Evolutionary conservation across 2,329 filamentous ascomycete species (phyloP).

Genomic region (Exserohilum turcica): DNA sequence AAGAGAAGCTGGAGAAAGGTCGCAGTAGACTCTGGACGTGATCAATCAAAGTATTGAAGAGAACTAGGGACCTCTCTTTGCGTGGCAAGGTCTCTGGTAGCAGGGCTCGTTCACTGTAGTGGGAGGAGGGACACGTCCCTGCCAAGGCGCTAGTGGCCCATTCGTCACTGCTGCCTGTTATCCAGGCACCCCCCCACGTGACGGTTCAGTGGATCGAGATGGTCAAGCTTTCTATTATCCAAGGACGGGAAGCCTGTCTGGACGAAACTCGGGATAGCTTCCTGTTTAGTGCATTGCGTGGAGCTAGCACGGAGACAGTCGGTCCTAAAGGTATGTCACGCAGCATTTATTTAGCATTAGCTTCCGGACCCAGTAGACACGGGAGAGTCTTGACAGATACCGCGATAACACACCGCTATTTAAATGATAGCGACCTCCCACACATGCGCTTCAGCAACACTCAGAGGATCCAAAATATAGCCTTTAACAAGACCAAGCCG

Average conservation of each 20-base stretch:
- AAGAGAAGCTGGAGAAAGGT: not conserved
- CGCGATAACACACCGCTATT: too few species aligned
- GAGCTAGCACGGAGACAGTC: not conserved
- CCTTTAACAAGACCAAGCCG: too few species aligned
- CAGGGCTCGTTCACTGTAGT: constrained; percentile 6
- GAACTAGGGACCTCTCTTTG: not conserved
- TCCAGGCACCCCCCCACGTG: not conserved
- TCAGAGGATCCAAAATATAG: too few species aligned
- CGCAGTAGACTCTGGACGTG: not conserved
- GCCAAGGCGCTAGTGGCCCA: constrained; percentile 16
- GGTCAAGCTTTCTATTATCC: not conserved
- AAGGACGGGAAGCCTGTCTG: not conserved
- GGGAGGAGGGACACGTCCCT: constrained; percentile 15
- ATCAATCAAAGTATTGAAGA: not conserved
- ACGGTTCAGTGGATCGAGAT: not conserved
- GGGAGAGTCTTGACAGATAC: too few species aligned
- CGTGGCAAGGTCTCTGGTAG: not conserved
- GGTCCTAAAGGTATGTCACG: not conserved
- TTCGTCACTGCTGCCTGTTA: constrained; percentile 5
- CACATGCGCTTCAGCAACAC: too few species aligned
- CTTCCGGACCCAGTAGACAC: not conserved
- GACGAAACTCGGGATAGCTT: too few species aligned
- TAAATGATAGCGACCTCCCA: too few species aligned
- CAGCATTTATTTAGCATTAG: not conserved
- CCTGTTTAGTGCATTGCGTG: not conserved